A percentile compares a stretch with the other conserved stretches of the same genome.
Evolutionary conservation across 2,329 filamentous ascomycete genomes (phyloP).

Genomic region (Aphanoascus verrucosus): DNA sequence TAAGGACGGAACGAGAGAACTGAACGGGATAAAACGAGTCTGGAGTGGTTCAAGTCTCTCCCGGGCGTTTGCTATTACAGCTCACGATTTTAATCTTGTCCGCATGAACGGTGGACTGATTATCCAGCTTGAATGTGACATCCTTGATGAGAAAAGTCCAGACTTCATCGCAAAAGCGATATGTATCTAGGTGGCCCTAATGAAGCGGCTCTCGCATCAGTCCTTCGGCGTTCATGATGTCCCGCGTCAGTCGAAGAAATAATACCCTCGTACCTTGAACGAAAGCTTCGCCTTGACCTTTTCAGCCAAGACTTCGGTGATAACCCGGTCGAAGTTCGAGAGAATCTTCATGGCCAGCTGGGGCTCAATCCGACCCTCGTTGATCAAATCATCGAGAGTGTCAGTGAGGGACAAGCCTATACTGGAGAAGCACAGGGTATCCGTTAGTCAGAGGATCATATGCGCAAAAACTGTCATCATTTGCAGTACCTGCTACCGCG

Average conservation of each 20-base stretch:
- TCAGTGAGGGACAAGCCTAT: constrained; percentile 90
- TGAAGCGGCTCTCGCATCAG: constrained; percentile 4
- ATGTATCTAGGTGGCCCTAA: constrained; percentile 94
- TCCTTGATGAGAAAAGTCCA: constrained; percentile 99
- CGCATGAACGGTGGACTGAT: constrained; percentile 60
- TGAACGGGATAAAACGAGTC: background rate
- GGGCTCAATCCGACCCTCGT: constrained; percentile 86
- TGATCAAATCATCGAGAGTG: constrained; percentile 93
- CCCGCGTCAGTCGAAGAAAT: background rate
- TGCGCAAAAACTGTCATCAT: background rate
- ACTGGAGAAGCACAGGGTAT: constrained; percentile 40
- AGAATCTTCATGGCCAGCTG: constrained; percentile 98
- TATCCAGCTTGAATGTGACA: constrained; percentile 96
- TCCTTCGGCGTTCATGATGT: background rate
- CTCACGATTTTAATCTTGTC: constrained; percentile 98
- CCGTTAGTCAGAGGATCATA: constrained; percentile 9
- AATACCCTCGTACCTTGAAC: constrained; percentile 64
- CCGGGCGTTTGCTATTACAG: constrained; percentile 79
- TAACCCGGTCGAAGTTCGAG: constrained; percentile 84
- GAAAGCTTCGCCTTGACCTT: constrained; percentile 83
- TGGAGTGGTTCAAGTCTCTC: constrained; percentile 35
- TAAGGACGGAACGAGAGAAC: background rate
- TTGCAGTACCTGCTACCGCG: constrained; percentile 83
- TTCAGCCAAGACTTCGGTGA: constrained; percentile 81
- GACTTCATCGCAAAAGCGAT: constrained; percentile 98